A percentile compares a stretch with the other conserved stretches of the same genome.
Evolutionary conservation across 1,284 basidiomycete genomes (phyloP).

Genomic region (Inonotus hispidus): DNA sequence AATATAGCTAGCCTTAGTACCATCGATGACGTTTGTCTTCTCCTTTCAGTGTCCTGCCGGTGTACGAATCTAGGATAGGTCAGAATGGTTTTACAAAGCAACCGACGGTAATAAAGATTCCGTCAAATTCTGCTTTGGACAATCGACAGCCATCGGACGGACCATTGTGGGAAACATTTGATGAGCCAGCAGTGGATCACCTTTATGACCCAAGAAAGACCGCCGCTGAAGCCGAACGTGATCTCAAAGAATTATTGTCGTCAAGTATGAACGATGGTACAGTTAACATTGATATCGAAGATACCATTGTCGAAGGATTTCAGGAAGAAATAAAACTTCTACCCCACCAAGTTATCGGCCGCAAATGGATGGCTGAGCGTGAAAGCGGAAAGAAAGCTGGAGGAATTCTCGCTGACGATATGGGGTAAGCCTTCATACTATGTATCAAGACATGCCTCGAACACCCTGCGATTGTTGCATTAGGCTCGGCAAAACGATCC

Average conservation of each 20-base stretch:
- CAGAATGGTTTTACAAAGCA: slow-evolving; percentile 2
- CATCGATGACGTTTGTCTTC: background rate
- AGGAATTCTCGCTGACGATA: slow-evolving; percentile 91
- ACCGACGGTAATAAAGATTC: slow-evolving; percentile 4
- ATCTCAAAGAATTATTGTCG: slow-evolving; percentile 31
- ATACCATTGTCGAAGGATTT: slow-evolving; percentile 71
- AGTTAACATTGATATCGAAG: slow-evolving; percentile 54
- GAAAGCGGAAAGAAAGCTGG: slow-evolving; percentile 77
- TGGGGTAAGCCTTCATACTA: slow-evolving; percentile 51
- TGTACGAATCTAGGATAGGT: background rate
- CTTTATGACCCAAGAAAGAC: slow-evolving; percentile 35
- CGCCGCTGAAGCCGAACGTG: slow-evolving; percentile 49
- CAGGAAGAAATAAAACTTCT: slow-evolving; percentile 63
- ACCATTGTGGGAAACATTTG: slow-evolving; percentile 27
- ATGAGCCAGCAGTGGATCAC: slow-evolving; percentile 29
- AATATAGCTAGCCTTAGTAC: background rate
- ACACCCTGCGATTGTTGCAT: slow-evolving; percentile 1
- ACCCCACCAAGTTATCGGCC: slow-evolving; percentile 83
- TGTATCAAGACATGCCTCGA: background rate
- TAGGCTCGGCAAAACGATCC: slow-evolving; percentile 90
- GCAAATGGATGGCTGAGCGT: slow-evolving; percentile 83
- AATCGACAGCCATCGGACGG: background rate
- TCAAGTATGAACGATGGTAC: slow-evolving; percentile 42
- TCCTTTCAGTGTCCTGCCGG: background rate
- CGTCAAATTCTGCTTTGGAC: background rate